A percentile compares a stretch with the other conserved stretches of the same genome.
Evolutionary conservation across 176 grass and related monocot species (phyloP).

Genomic region (Dendrocalamus sinicus): DNA sequence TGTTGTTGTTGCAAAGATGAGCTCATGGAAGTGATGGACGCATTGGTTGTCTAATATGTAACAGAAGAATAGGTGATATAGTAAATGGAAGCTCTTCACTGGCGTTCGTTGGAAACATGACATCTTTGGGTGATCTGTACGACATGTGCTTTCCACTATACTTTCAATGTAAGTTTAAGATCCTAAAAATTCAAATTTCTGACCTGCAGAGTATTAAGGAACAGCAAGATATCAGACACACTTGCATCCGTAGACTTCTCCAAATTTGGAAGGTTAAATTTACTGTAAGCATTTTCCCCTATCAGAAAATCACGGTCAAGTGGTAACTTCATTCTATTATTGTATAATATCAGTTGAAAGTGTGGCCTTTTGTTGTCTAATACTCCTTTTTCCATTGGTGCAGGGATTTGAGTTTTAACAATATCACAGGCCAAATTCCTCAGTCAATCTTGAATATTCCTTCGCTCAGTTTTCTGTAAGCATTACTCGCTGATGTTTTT

Average conservation of each 20-base stretch:
- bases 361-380: conserved; percentile 33
- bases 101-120: conserved; percentile 65
- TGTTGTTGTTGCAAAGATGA: conserved; percentile 25
- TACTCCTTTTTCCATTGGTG: conserved; percentile 13
- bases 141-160: neutral
- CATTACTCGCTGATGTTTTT: conserved; percentile 15
- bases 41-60: conserved; percentile 39
- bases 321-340: conserved; percentile 10
- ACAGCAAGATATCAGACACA: conserved; percentile 73
- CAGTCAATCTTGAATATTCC: conserved; percentile 66
- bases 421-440: conserved; percentile 74
- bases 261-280: conserved; percentile 47
- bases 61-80: conserved; percentile 74
- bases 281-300: conserved; percentile 50
- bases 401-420: conserved; percentile 96
- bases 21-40: neutral
- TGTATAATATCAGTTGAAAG: conserved; percentile 4
- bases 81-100: conserved; percentile 73
- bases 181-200: conserved; percentile 28
- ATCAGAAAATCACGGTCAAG: neutral
- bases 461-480: conserved; percentile 65
- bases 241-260: conserved; percentile 64
- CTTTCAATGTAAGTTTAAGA: conserved; percentile 11
- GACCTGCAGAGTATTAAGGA: conserved; percentile 75
- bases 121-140: conserved; percentile 71